Percentiles rank a stretch among this genome's conserved stretches.
Conservation (phyloP, 2,329 filamentous ascomycete genomes). For the Fusarium sp. region DNA sequence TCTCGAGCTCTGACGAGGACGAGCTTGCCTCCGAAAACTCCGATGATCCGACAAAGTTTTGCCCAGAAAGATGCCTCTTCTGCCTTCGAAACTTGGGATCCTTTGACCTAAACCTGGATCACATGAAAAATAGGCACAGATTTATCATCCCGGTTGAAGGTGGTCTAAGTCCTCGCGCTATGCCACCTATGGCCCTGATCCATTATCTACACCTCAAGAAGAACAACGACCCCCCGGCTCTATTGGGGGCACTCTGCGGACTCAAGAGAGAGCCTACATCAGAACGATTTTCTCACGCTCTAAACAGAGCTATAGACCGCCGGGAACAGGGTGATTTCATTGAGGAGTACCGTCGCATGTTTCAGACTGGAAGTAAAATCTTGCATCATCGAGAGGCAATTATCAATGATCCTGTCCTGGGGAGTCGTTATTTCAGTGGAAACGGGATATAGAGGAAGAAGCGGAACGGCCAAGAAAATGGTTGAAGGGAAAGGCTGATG, state of each 20-base stretch:
- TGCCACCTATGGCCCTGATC: neutral
- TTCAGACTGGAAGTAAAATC: neutral
- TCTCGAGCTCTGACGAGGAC: neutral
- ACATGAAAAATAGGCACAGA: constrained; percentile 64
- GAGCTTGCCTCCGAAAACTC: neutral
- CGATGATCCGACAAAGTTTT: neutral
- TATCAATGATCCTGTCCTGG: neutral
- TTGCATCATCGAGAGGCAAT: neutral
- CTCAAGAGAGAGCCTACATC: neutral
- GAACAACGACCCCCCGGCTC: neutral
- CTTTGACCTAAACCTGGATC: constrained; percentile 55
- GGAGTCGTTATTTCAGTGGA: neutral
- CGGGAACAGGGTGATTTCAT: neutral
- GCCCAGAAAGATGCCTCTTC: constrained; percentile 4
- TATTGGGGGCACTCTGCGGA: neutral
- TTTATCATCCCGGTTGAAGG: constrained; percentile 55
- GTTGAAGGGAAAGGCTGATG: neutral
- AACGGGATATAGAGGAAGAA: no score
- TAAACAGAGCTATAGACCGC: neutral
- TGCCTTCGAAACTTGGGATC: neutral
- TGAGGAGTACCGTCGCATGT: neutral
- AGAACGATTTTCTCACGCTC: neutral
- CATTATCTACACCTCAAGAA: neutral
- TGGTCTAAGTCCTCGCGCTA: neutral
- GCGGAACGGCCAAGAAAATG: neutral